Base-by-base conservation (phyloP, 1,284 basidiomycete species). In the Rhodofomes roseus region DNA sequence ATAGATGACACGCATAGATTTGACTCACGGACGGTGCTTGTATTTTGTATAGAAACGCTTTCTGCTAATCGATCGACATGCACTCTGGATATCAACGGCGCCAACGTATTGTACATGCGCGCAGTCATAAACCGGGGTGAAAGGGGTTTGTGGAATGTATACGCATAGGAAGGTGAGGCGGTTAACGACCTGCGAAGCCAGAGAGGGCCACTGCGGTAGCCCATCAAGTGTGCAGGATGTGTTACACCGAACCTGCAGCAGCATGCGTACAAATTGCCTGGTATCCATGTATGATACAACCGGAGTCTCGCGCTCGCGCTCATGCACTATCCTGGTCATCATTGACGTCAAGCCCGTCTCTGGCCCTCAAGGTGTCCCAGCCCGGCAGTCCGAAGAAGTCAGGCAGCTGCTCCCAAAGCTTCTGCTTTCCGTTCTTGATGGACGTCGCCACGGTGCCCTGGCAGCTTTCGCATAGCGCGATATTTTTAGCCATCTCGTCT, bases 321-420 rank as follows among this genome's bases (percentile, higher is more conserved):
- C n/a, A n/a, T n/a, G n/a, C n/a, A n/a, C n/a, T n/a, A 11, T 34
- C 31, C 31, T 34, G 31, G 11, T 11, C 4, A 11, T 34, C 31
- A 34, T 4, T 4, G 31, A 22, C 18, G 22, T 43, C 40, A 34
- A 31, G 5, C 16, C 43, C 55, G 34, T 59, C 58, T 34, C 34
- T 36, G 14, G 57, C 54, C 23, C 29, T 34, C 40, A 61, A 37
- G 2, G 52, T 61, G 23, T 51, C 60, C 60, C 60, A 61, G 36
- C 55, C 57, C 1, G 44, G 34, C 11, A 61, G 54, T 9, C 57
- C 56, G 40, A 61, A 61, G 5, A 58, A 43, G 2, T 20, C 40
- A 23, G 60, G 60, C 22, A 61, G 48, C 39, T 52, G 39, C 39
- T 52, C 39, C 60, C 60, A 58, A 1, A 61, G 22, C 20, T 44